Evolutionary conservation across 805 yeast genomes (phyloP), one percentile per base, ranked within the genome.

Genomic region (Candida succiphila): DNA sequence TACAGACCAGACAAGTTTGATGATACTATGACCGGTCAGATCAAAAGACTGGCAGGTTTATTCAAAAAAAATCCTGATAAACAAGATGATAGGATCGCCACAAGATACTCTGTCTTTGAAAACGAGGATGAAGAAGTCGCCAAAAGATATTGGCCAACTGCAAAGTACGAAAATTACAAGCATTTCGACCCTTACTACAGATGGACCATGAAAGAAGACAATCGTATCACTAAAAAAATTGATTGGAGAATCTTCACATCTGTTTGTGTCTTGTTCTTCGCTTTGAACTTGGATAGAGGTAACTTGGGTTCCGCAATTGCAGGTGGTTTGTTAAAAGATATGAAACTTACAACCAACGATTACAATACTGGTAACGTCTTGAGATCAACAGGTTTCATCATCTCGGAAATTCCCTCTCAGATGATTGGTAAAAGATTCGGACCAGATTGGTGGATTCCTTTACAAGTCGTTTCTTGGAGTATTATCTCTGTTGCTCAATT

Each of bases 371-470:
- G 79, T 9, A 64, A 58, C 32, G 38, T 38, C 34, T 52, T 75
- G 25, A 64, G 63, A 41, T 49, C 62, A 36, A 59, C 67, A 7
- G 59, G 66, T 29, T 75, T 75, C 43, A 51, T 74, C 33, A 46
- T 54, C 14, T 66, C 77, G 2, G 81, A 75, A 44, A 48, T 75
- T 12, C 82, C 83, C 1, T 72, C 80, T 2, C 61, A n/a, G n/a
- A n/a, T n/a, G n/a, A n/a, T n/a, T n/a, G n/a, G n/a, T n/a, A n/a
- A n/a, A n/a, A n/a, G n/a, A n/a, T n/a, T n/a, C n/a, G n/a, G n/a
- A n/a, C n/a, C n/a, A n/a, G n/a, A n/a, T n/a, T n/a, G n/a, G n/a
- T n/a, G n/a, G n/a, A n/a, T n/a, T n/a, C n/a, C n/a, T n/a, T n/a
- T n/a, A n/a, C n/a, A n/a, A n/a, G n/a, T 75, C 42, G 44, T 58